phyloP scores from a whole-genome alignment of 192 early-diverging fungal species.

The Coemansia sp. region DNA sequence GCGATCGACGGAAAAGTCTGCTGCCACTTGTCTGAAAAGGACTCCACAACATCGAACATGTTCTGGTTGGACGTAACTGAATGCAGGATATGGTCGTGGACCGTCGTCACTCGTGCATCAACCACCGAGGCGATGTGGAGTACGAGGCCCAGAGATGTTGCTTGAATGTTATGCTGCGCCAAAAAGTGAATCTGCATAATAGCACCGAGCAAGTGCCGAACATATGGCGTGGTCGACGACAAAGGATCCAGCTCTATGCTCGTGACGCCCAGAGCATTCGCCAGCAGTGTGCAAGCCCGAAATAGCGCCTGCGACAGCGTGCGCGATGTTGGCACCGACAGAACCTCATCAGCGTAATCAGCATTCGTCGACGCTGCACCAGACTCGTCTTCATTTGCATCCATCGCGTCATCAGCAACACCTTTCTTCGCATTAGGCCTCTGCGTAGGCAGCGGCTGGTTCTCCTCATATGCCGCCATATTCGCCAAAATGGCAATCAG shows the following conservation, averaged over 20 bases:
- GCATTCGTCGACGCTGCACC: neutral
- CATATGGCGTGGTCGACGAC: constrained; percentile 38
- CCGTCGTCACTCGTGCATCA: constrained; percentile 40
- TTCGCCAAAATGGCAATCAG: constrained; percentile 51
- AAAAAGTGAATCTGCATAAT: constrained; percentile 50
- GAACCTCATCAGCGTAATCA: neutral
- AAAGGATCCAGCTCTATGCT: constrained; percentile 46
- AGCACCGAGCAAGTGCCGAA: constrained; percentile 47
- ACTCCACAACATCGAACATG: constrained; percentile 13
- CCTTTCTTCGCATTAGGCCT: neutral
- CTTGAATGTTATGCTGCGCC: constrained; percentile 52
- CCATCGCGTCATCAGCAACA: too few relatives aligned
- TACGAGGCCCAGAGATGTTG: constrained; percentile 46
- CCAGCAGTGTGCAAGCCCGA: constrained; percentile 40
- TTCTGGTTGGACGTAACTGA: constrained; percentile 6
- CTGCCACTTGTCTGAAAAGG: constrained; percentile 40
- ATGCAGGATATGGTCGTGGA: constrained; percentile 42
- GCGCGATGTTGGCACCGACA: constrained; percentile 34
- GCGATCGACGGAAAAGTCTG: constrained; percentile 32
- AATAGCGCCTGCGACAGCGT: constrained; percentile 45
- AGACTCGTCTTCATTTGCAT: neutral
- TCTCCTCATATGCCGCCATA: constrained; percentile 43
- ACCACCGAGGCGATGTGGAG: constrained; percentile 44
- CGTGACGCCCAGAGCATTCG: constrained; percentile 23
- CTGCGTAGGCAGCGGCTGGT: constrained; percentile 17